Evolutionary conservation across 2,329 filamentous ascomycete genomes (phyloP).

Genomic region (Colletotrichum orchidophilum): DNA sequence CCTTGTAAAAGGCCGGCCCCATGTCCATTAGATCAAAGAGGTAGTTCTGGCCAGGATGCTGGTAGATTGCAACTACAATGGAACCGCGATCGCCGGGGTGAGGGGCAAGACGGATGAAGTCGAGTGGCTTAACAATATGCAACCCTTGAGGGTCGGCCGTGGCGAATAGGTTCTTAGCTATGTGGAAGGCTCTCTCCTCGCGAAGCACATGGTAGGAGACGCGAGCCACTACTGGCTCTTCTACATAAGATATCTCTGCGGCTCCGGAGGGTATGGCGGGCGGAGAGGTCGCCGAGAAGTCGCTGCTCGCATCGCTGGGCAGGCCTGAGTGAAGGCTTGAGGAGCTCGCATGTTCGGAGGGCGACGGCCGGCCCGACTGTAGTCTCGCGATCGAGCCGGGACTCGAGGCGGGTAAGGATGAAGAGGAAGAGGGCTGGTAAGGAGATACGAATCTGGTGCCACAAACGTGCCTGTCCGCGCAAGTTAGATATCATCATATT

Average conservation of each 20-base stretch:
- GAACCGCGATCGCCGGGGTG: slow-evolving; percentile 74
- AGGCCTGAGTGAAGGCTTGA: slow-evolving; percentile 42
- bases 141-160: slow-evolving; percentile 77
- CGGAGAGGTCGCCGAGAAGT: slow-evolving; percentile 49
- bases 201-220: slow-evolving; percentile 84
- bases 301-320: slow-evolving; percentile 50
- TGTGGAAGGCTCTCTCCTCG: slow-evolving; percentile 88
- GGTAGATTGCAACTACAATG: slow-evolving; percentile 84
- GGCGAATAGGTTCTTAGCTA: slow-evolving; percentile 76
- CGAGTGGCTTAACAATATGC: slow-evolving; percentile 83
- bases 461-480: slow-evolving; percentile 66
- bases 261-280: slow-evolving; percentile 45
- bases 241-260: slow-evolving; percentile 63
- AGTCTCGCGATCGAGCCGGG: slow-evolving; percentile 54
- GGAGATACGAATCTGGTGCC: slow-evolving; percentile 68
- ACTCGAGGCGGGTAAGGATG: slow-evolving; percentile 53
- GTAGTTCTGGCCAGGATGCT: slow-evolving; percentile 79
- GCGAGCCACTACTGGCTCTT: slow-evolving; percentile 78
- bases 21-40: slow-evolving; percentile 77
- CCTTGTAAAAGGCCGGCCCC: slow-evolving; percentile 77
- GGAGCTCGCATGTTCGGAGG: slow-evolving; percentile 50
- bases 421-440: slow-evolving; percentile 56
- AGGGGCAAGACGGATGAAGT: slow-evolving; percentile 77
- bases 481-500: slow-evolving; percentile 23
- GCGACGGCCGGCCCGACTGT: slow-evolving; percentile 53